Base-by-base conservation (phyloP, 805 yeast species). In the Kregervanrija pseudodelftensis region DNA sequence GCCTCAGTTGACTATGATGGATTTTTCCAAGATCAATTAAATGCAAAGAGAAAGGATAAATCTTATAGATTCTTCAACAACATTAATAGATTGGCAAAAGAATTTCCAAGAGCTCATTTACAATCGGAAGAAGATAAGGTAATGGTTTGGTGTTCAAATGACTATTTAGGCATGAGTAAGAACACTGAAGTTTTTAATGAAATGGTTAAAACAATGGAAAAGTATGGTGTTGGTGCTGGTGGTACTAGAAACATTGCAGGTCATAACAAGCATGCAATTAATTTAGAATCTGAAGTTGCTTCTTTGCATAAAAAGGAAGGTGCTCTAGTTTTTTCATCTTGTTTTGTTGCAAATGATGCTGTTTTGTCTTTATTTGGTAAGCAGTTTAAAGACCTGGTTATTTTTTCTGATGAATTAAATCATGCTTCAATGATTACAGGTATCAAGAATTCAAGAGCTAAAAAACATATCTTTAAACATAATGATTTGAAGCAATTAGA, bases 211-310 rank as follows among this genome's bases (percentile, higher is more conserved):
- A 81, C 95, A 13, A 74, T 93, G 64, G 85, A 84, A 56, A 80
- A 77, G 69, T 93, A 93, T 63, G 99, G 99, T 57, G 85, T 96
- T 4, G 99, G 99, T 57, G 96, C 99, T 8, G 99, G 99, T 60
- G 99, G 99, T 55, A 93, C 99, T 40, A 78, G 99, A 61, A 93
- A 93, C 69, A 93, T 93, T 64, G 99, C 99, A 2, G 99, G 99
- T 50, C 99, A 93, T 66, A 93, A 93, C 66, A 66, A 70, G 47
- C 91, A 85, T 57, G 95, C 98, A n/a, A 79, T 93, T 59, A 74
- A 73, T 53, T 76, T 93, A 59, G 99, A 93, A 67, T 70, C 84
- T 16, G 90, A 87, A 57, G 61, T 88, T 41, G 98, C 99, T 15
- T 80, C 88, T 36, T 76, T 93, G 55, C 98, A 93, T 69, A 84